Evolutionary conservation across 495 filamentous ascomycete species (phyloP).

Genomic region (Penicillium arizonense): DNA sequence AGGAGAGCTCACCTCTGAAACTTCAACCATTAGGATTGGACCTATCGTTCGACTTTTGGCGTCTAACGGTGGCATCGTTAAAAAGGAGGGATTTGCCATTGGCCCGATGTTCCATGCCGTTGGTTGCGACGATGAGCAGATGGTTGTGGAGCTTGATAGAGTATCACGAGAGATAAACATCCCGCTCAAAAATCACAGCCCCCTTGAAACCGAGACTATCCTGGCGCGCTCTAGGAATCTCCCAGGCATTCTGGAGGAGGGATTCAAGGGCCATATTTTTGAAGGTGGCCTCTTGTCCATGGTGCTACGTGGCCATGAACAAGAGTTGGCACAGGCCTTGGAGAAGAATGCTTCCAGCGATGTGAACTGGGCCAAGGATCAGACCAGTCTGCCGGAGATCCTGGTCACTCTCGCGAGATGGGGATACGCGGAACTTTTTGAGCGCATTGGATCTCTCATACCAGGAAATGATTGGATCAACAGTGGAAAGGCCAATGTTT

Average conservation of each 20-base stretch:
- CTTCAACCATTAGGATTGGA: neutral
- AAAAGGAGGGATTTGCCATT: neutral
- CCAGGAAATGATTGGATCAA: constrained; percentile 15
- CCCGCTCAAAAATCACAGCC: neutral
- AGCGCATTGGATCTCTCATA: constrained; percentile 11
- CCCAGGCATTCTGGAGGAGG: neutral
- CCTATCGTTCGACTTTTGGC: constrained; percentile 7
- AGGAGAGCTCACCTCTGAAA: constrained; percentile 13
- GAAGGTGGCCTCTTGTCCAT: constrained; percentile 1
- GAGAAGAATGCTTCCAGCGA: neutral
- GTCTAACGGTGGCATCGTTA: neutral
- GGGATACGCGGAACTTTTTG: constrained; percentile 20
- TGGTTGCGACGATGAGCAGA: constrained; percentile 10
- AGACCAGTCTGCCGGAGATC: constrained; percentile 2
- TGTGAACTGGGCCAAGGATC: neutral
- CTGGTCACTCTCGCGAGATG: constrained; percentile 14
- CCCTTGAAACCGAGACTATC: neutral
- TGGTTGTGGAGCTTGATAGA: constrained; percentile 12
- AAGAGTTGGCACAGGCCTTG: constrained; percentile 10
- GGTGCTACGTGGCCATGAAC: constrained; percentile 4
- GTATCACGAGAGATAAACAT: neutral
- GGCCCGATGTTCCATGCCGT: constrained; percentile 6
- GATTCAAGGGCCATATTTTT: constrained; percentile 1
- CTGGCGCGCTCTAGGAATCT: constrained; percentile 14
- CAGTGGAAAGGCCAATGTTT: neutral